Percentiles rank a stretch among this genome's conserved stretches.
Evolutionary conservation across 2,329 filamentous ascomycete species (phyloP).

Genomic region (Orbilia brochopaga): DNA sequence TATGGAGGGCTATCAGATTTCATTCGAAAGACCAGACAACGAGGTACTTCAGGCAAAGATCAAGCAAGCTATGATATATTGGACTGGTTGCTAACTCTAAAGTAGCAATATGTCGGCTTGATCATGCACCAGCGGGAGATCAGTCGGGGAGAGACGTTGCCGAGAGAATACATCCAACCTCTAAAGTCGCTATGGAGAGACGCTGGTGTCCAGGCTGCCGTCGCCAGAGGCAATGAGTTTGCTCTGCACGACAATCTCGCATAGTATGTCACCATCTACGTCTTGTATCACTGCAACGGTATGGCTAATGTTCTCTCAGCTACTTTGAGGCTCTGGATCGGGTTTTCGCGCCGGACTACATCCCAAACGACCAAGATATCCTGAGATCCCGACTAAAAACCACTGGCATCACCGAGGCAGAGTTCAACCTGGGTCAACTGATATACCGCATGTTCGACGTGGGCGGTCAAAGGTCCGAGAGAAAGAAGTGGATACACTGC

Average conservation of each 20-base stretch:
- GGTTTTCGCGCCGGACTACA: constrained; percentile 76
- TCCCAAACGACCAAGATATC: constrained; percentile 93
- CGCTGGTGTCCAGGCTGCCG: constrained; percentile 80
- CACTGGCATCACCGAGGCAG: constrained; percentile 92
- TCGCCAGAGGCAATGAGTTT: constrained; percentile 92
- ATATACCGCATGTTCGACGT: constrained; percentile 98
- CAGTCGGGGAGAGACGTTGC: constrained; percentile 78
- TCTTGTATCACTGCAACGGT: neutral
- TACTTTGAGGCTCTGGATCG: constrained; percentile 82
- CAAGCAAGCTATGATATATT: neutral
- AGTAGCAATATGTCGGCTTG: constrained; percentile 74
- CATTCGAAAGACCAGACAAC: constrained; percentile 78
- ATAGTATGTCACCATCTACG: constrained; percentile 69
- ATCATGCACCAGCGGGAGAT: constrained; percentile 83
- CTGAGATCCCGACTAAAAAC: constrained; percentile 87
- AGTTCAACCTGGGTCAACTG: constrained; percentile 88
- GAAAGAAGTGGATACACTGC: constrained; percentile 97
- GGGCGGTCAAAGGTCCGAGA: constrained; percentile 86
- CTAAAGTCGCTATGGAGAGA: constrained; percentile 87
- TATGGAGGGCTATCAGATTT: constrained; percentile 82
- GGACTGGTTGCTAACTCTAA: constrained; percentile 37
- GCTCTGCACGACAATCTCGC: constrained; percentile 92
- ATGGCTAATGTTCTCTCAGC: constrained; percentile 61
- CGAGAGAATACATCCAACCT: constrained; percentile 76
- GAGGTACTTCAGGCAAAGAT: constrained; percentile 59